Evolutionary conservation across 352 stramenopile species (phyloP), one percentile per base, ranked within the genome.

Genomic region (Pythium vanterpoolii): DNA sequence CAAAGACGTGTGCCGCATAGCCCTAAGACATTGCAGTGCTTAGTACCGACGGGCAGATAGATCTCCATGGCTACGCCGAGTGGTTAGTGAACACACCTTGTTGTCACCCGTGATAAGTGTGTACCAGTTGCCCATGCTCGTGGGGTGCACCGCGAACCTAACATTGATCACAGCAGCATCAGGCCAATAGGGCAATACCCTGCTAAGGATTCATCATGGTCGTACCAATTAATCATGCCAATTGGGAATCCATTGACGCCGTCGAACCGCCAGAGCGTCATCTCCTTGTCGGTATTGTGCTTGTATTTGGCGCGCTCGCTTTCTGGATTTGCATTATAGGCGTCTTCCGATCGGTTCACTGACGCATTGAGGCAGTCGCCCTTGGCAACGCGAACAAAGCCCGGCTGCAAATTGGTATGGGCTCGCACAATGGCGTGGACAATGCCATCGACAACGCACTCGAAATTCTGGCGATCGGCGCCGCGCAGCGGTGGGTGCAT

Each of bases 71-170:
- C 13, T 7, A 11, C 18, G 14, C 5, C 13, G 21, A 24, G 40
- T 46, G n/a, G n/a, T 28, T 16, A 9, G 24, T 42, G 19, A 7
- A 24, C 36, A 8, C 30, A 83, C 75, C 62, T 97, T 97, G 74
- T 98, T 98, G 71, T 98, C 93, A 19, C 90, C 89, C 1, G 85
- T 96, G 57, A 97, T 95, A n/a, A 98, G 72, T 30, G 79, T 93
- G 70, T 97, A 97, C 74, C 85, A 97, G 48, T 89, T 96, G 51
- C 91, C 93, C 89, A 98, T 96, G 66, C 80, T 96, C 24, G 93
- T 98, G 19, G 87, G 87, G 56, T 98, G 93, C 24, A 97, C 90
- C 6, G 90, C 84, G 66, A 98, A 98, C 83, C 72, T 60, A 52
- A 48, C 24, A 53, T 28, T 2, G 24, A 53, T 18, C 33, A 10